phyloP scores from a whole-genome alignment of 345 rosid genomes.

The Eucalyptus decipiens region DNA sequence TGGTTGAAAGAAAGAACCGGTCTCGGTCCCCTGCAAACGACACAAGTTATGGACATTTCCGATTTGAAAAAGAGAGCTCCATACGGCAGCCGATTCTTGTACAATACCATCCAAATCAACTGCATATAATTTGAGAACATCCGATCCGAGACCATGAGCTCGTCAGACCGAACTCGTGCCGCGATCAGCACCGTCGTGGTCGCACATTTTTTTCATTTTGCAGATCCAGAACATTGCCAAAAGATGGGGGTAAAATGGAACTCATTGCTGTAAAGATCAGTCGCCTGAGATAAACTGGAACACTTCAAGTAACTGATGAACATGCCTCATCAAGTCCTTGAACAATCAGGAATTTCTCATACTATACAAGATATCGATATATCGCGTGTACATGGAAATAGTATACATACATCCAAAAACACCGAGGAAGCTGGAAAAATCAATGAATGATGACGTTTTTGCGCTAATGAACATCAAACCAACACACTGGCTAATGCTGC shows the following conservation, averaged over 20 bases:
- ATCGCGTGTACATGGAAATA: not conserved
- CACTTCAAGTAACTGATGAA: not conserved
- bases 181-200: not conserved
- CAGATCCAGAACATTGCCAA: not conserved
- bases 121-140: not conserved
- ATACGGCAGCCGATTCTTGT: not conserved
- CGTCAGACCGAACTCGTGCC: not conserved
- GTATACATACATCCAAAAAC: not conserved
- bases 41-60: not conserved
- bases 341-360: not conserved
- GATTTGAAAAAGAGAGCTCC: not conserved
- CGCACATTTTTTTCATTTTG: not conserved
- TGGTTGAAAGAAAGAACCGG: not conserved
- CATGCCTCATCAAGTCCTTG: not conserved
- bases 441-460: not conserved
- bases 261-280: not conserved
- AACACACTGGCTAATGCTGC: not conserved
- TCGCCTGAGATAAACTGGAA: not conserved
- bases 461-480: not conserved
- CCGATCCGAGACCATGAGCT: not conserved
- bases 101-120: not conserved
- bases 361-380: not conserved
- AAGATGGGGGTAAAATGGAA: not conserved
- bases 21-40: not conserved
- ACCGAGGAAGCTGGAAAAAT: not conserved